Evolutionary conservation across 2,329 filamentous ascomycete species (phyloP).

Genomic region (Hypocrella siamensis): DNA sequence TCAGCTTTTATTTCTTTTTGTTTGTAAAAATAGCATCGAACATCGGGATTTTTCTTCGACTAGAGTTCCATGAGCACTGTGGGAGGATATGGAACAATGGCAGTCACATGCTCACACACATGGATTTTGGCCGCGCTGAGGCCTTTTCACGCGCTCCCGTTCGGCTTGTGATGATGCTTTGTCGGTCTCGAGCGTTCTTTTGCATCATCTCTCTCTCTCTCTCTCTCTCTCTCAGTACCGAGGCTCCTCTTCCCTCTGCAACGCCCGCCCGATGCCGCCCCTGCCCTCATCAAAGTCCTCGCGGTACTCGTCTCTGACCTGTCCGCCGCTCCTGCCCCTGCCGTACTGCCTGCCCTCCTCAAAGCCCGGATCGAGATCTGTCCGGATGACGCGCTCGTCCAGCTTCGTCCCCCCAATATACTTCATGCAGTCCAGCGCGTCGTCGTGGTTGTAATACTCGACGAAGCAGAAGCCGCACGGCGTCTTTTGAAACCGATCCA

Average conservation of each 20-base stretch:
- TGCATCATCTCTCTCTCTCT: not conserved
- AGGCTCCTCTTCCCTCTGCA: constrained; percentile 31
- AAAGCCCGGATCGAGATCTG: constrained; percentile 90
- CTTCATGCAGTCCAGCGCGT: constrained; percentile 95
- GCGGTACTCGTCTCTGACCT: constrained; percentile 94
- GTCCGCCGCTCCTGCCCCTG: constrained; percentile 85
- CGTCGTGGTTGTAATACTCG: constrained; percentile 96
- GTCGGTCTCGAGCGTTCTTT: not conserved
- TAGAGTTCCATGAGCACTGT: no score
- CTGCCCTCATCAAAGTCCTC: constrained; percentile 93
- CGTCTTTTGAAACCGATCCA: constrained; percentile 93
- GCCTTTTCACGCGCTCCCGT: no score
- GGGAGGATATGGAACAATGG: no score
- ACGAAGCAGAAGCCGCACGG: constrained; percentile 99
- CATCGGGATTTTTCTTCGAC: no score
- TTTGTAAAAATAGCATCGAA: no score
- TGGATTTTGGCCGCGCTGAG: no score
- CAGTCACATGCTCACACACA: no score
- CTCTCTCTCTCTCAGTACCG: constrained; percentile 6
- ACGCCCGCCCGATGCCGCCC: constrained; percentile 72
- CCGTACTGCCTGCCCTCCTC: constrained; percentile 93
- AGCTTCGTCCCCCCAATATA: constrained; percentile 97
- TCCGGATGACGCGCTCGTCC: constrained; percentile 90
- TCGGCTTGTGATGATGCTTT: no score
- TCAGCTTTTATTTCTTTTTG: no score